A percentile compares a stretch with the other conserved stretches of the same genome.
Conservation (phyloP, 2,329 filamentous ascomycete species). For the Cladophialophora psammophila region DNA sequence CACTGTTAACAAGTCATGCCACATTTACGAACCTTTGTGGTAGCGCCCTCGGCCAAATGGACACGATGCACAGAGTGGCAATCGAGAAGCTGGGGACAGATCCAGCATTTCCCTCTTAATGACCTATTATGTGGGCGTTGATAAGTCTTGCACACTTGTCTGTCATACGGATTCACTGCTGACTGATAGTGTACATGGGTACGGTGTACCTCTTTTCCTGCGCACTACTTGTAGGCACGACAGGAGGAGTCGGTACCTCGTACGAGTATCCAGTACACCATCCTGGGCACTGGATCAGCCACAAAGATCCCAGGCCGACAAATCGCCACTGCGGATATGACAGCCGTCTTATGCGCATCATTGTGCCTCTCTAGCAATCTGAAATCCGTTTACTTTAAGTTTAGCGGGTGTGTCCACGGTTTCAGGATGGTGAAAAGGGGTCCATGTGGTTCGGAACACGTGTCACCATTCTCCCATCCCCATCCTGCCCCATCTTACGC, state of each 20-base stretch:
- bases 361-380: neutral
- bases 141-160: neutral
- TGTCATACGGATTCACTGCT: neutral
- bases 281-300: neutral
- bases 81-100: neutral
- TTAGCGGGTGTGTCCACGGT: neutral
- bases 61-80: neutral
- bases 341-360: conserved; percentile 7
- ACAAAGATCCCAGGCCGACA: neutral
- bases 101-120: neutral
- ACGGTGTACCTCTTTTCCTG: neutral
- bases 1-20: conserved; percentile 1
- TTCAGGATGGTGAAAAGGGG: neutral
- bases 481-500: neutral
- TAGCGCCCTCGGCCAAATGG: neutral
- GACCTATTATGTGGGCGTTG: neutral
- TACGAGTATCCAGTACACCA: neutral
- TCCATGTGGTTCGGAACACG: neutral
- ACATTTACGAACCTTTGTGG: neutral
- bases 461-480: neutral
- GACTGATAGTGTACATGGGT: neutral
- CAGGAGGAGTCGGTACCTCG: neutral
- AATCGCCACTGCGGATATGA: conserved; percentile 19
- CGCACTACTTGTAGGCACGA: neutral
- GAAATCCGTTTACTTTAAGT: neutral